Base-by-base conservation (phyloP, 2,329 filamentous ascomycete genomes). In the Xylaria sp. region DNA sequence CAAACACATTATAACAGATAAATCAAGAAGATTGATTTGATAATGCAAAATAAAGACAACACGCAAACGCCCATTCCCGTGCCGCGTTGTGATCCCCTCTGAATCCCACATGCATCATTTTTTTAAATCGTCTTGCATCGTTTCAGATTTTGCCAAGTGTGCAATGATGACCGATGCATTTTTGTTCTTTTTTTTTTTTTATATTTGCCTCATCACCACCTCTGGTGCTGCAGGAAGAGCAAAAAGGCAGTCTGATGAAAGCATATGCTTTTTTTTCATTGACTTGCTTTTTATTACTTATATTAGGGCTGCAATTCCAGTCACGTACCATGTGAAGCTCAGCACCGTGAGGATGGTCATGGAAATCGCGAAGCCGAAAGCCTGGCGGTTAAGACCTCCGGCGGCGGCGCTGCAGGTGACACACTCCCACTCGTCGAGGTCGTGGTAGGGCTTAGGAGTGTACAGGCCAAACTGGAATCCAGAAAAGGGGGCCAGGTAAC, bases 261-360 rank as follows among this genome's bases (percentile, higher is more conserved):
- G 30, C 16, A 19, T 23, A 11, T 23, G 23, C 23, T 30, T 30
- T 13, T 30, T 34, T 34, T 11, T 10, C 13, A 51, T 50, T 34
- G 11, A 47, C 46, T 55, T 42, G 53, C 34, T 13, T 35, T 42
- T 23, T 16, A 34, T 46, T 23, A 11, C 34, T 59, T 68, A 72
- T 56, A 70, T 49, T 23, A 76, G 69, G 42, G 75, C 67, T 7
- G 73, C 75, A 9, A 83, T 69, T 2, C 84, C 83, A 23, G 76
- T 76, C 44, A 86, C 82, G 66, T 87, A 87, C 83, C 83, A 87
- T 35, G 83, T 86, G 65, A 87, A 87, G 69, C 81, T 83, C 35
- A 83, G 64, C 3, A 87, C 74, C 1, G 84, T 86, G 49, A 84
- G 69, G 37, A 80, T 53, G 65, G 79, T 78, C 80, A 86, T 85